Conservation (phyloP, 164 flowering plant species). For the Vitis vinifera region ASM3070453v1 NC_081817.1:23386001-23386500, state of each 20-base stretch:
- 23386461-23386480: constrained; percentile 6
- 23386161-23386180: neutral
- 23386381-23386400: too few species aligned
- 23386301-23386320: too few species aligned
- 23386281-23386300: too few species aligned
- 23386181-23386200: neutral
- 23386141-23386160: constrained; percentile 8
- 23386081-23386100: neutral
- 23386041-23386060: neutral
- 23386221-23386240: neutral
- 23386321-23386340: constrained; percentile 9
- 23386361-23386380: neutral
- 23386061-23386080: neutral
- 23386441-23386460: constrained; percentile 6
- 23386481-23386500: constrained; percentile 18
- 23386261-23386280: too few species aligned
- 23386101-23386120: neutral
- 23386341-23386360: neutral
- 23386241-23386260: too few species aligned
- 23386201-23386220: neutral
- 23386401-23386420: neutral
- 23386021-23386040: neutral
- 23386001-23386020: constrained; percentile 11
- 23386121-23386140: neutral
- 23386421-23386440: constrained; percentile 16